Percentiles rank a stretch among this genome's conserved stretches.
These are phyloP conservation scores for Lathyrus aphaca DNA, from an alignment of 306 rosid genomes.

Conservation along the genomic window DNA sequence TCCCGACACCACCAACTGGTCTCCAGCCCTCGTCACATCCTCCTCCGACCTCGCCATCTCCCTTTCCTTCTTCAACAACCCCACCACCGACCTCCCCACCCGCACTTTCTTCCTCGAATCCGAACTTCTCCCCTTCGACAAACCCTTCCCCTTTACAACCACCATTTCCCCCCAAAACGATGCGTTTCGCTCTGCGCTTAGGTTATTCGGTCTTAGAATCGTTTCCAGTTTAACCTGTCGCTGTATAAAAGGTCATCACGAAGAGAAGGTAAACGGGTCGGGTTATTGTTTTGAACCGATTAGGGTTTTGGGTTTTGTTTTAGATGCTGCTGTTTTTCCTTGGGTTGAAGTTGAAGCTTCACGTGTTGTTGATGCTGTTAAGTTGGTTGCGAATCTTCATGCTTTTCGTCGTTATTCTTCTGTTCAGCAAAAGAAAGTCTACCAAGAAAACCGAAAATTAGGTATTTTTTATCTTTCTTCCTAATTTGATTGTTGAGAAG, in stretches of 20 bases:
- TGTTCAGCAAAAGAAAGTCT: conserved; percentile 24
- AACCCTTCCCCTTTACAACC: conserved; percentile 24
- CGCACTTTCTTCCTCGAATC: conserved; percentile 23
- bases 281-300: conserved; percentile 8
- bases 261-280: background rate
- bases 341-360: background rate
- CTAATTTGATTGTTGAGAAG: background rate
- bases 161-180: background rate
- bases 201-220: conserved; percentile 31
- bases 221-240: conserved; percentile 35
- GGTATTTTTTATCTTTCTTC: conserved; percentile 17
- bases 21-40: conserved; percentile 39
- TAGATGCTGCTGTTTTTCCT: conserved; percentile 39
- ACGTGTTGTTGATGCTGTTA: conserved; percentile 37
- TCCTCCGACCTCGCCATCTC: conserved; percentile 32
- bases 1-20: conserved; percentile 11
- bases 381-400: conserved; percentile 39
- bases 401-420: conserved; percentile 43
- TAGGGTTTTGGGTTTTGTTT: conserved; percentile 42
- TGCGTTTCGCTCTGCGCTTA: conserved; percentile 37
- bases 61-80: conserved; percentile 39
- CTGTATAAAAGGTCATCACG: conserved; percentile 7
- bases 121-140: conserved; percentile 39
- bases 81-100: background rate
- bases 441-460: conserved; percentile 7